These are phyloP conservation scores for Pythium volutum DNA, from an alignment of 352 stramenopile species.

Conservation along the genomic window DNA sequence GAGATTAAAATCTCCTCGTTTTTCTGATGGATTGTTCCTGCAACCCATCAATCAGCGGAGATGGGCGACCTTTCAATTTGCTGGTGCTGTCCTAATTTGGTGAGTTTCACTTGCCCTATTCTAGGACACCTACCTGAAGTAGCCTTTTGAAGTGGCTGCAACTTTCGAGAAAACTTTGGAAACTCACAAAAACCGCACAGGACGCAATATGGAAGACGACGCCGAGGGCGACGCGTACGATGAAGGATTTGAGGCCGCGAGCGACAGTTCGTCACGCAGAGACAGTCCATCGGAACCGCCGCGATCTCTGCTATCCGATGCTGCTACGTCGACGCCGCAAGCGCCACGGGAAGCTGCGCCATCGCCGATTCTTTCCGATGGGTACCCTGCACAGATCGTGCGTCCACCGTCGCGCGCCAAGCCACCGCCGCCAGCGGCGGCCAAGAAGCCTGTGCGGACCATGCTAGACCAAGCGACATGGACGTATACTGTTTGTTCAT, in stretches of 20 bases:
- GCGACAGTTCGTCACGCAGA: background rate
- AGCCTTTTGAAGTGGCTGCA: conserved; percentile 11
- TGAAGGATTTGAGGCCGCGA: conserved; percentile 26
- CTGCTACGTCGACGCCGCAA: background rate
- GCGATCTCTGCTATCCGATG: background rate
- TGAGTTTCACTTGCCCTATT: background rate
- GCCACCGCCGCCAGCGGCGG: conserved; percentile 3
- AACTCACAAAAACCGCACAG: conserved; percentile 6
- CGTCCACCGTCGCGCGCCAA: conserved; percentile 4
- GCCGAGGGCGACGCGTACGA: conserved; percentile 24
- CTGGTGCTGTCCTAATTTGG: too few species aligned
- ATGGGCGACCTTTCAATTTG: too few species aligned
- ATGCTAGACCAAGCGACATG: conserved; percentile 45
- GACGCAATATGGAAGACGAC: conserved; percentile 3
- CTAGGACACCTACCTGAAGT: conserved; percentile 1
- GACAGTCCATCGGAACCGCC: background rate
- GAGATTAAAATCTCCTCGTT: too few species aligned
- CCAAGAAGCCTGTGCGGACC: conserved; percentile 5
- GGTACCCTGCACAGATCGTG: background rate
- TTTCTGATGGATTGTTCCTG: too few species aligned
- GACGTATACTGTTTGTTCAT: conserved; percentile 40
- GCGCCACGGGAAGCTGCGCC: background rate
- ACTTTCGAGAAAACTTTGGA: background rate
- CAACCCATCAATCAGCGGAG: too few species aligned
- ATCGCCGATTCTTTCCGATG: background rate